Conservation (phyloP, 2,329 filamentous ascomycete species). For the Cercospora berteroae region DNA sequence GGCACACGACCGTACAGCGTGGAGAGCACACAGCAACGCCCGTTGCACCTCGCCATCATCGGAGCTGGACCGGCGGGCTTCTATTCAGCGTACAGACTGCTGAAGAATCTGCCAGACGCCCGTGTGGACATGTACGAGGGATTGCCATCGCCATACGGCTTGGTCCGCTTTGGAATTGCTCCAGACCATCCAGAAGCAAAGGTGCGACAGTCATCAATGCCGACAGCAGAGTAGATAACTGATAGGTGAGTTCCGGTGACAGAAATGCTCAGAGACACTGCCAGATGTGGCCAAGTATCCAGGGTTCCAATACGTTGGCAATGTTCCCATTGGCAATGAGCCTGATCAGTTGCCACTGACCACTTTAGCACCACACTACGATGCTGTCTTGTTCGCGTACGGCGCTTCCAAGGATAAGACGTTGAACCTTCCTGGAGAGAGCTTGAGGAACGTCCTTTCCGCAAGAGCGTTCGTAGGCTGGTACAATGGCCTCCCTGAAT, state of each 20-base stretch:
- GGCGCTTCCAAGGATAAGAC: conserved; percentile 81
- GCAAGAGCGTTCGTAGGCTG: conserved; percentile 93
- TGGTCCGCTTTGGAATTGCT: conserved; percentile 93
- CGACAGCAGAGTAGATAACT: conserved; percentile 18
- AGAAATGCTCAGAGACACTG: conserved; percentile 96
- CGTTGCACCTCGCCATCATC: conserved; percentile 77
- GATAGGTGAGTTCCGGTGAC: conserved; percentile 27
- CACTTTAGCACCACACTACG: conserved; percentile 75
- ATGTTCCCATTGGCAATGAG: conserved; percentile 71
- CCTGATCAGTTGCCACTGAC: conserved; percentile 58
- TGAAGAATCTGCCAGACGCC: conserved; percentile 69
- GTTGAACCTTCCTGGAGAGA: conserved; percentile 77
- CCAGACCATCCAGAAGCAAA: conserved; percentile 98
- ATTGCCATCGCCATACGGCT: conserved; percentile 84
- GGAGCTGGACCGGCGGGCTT: conserved; percentile 92
- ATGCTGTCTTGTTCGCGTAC: conserved; percentile 89
- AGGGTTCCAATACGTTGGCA: conserved; percentile 87
- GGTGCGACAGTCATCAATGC: conserved; percentile 50
- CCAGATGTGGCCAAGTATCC: conserved; percentile 79
- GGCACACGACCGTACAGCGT: conserved; percentile 29
- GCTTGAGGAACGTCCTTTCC: conserved; percentile 74
- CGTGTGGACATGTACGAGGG: conserved; percentile 95
- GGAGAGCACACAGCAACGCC: conserved; percentile 37
- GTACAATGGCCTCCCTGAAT: conserved; percentile 95
- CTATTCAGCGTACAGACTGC: conserved; percentile 83